Percentiles rank a stretch among this genome's conserved stretches.
phyloP scores from a whole-genome alignment of 1,139 yeast species.

The Nakaseomyces nivariensis region DNA sequence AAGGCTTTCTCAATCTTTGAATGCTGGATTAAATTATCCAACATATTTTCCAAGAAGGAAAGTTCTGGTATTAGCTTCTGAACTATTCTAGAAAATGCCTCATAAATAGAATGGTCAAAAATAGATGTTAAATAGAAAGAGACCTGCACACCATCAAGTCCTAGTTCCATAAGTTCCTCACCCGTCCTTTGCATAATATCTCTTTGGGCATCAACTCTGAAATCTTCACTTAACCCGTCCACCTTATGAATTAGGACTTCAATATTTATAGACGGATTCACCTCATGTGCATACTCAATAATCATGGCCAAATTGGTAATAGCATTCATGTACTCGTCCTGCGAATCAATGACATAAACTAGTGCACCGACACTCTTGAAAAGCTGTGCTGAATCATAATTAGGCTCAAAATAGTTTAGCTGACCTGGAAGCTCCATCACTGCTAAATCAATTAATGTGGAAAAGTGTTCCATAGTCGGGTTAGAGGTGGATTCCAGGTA shows the following conservation, averaged over 20 bases:
- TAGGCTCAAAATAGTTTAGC: conserved; percentile 77
- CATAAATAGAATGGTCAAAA: conserved; percentile 91
- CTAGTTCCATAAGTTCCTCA: conserved; percentile 82
- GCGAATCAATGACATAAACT: conserved; percentile 88
- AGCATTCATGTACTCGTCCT: conserved; percentile 90
- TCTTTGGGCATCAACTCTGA: conserved; percentile 85
- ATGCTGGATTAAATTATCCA: conserved; percentile 82
- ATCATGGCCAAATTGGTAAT: conserved; percentile 81
- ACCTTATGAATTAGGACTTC: conserved; percentile 93
- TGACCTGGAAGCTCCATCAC: conserved; percentile 98
- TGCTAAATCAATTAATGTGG: conserved; percentile 73
- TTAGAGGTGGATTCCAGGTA: conserved; percentile 84
- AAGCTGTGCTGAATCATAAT: conserved; percentile 64
- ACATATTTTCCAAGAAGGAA: conserved; percentile 78
- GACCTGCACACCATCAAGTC: conserved; percentile 83
- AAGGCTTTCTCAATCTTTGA: conserved; percentile 89
- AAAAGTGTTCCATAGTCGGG: conserved; percentile 71
- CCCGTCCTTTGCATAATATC: conserved; percentile 95
- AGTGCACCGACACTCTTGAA: conserved; percentile 86
- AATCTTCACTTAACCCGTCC: conserved; percentile 91
- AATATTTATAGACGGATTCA: conserved; percentile 76
- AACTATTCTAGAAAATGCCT: conserved; percentile 86
- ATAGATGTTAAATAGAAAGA: conserved; percentile 87
- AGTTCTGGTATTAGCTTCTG: conserved; percentile 85
- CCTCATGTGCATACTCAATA: conserved; percentile 77